Base-by-base conservation (phyloP, 805 yeast genomes). In the Candida sakaeoensis region DNA sequence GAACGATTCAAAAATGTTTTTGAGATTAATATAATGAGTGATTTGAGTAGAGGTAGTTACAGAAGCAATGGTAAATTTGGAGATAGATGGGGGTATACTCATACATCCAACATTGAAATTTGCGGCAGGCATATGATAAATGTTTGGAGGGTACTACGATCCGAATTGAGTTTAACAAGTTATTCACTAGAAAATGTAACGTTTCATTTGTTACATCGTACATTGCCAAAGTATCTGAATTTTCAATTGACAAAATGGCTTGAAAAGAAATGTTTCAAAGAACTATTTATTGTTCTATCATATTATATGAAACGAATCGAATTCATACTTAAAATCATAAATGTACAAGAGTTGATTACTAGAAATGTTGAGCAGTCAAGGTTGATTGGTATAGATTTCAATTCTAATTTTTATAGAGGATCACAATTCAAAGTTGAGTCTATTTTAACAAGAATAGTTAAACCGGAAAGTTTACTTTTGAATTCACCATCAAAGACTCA, bases 391-490 rank as follows among this genome's bases (percentile, higher is more conserved):
- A 78, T 93, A 19, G 98, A 93, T 51, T 93, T 89, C 56, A 75
- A 80, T 54, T 87, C 97, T 2, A 87, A 89, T 7, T 78, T 85
- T 44, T 84, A 86, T 37, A 60, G 99, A 43, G 99, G 99, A 0
- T 91, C 98, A 0, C 99, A 93, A 54, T 93, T 72, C 56, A 90
- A 87, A 55, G 96, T 93, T 2, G 99, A 93, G 54, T 85, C 97
- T 1, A 72, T 90, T 27, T 61, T 93, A 47, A 61, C 78, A 3
- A 63, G 99, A 39, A 60, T 93, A 14, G 76, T 93, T 18, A 87
- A 88, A 50, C 68, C 79, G 2, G 95, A 89, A 54, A 84, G 84
- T 54, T 78, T 72, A 38, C 57, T 91, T 30, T 55, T 89, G 40
- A 62, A 82, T 5, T 85, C 96, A 0, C 96, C 99, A 0, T 79